Percentiles rank a stretch among this genome's conserved stretches.
These are phyloP conservation scores for Diplosphaera chodatii DNA, from an alignment of 139 green algal species.

Conservation along the genomic window DNA sequence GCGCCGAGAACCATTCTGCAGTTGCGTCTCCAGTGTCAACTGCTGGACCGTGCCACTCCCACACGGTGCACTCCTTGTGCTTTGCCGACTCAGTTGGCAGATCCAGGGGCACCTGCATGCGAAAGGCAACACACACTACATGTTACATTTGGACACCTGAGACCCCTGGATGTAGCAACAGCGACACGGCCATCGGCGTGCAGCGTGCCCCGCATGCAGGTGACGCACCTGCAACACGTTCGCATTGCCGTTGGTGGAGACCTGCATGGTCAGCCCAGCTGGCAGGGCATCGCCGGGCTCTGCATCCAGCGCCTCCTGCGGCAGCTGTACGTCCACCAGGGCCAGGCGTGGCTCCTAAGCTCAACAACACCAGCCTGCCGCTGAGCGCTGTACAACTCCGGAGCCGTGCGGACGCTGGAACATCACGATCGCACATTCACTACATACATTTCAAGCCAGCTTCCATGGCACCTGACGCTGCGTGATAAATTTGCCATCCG, in stretches of 20 bases:
- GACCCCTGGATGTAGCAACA: too few species aligned
- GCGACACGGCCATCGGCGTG: too few species aligned
- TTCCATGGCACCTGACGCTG: constrained; percentile 40
- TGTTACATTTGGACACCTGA: too few species aligned
- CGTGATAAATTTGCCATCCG: constrained; percentile 43
- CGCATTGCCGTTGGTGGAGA: neutral
- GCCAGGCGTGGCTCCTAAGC: constrained; percentile 7
- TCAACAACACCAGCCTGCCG: neutral
- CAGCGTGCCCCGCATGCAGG: too few species aligned
- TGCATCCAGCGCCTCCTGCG: constrained; percentile 12
- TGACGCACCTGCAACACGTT: constrained; percentile 3
- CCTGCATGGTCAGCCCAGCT: neutral
- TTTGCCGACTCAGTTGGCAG: neutral
- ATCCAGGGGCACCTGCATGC: constrained; percentile 19
- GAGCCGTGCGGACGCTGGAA: too few species aligned
- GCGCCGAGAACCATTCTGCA: constrained; percentile 56
- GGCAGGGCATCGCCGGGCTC: constrained; percentile 26
- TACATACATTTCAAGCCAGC: constrained; percentile 27
- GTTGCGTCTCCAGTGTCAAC: constrained; percentile 52
- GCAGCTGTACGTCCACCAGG: constrained; percentile 3
- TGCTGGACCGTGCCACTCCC: constrained; percentile 60
- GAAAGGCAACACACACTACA: too few species aligned
- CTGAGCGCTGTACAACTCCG: too few species aligned
- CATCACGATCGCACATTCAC: too few species aligned
- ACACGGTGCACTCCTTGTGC: constrained; percentile 46